Conservation (phyloP, 208 protist genomes). For the Acanthamoeba lenticulata region DNA sequence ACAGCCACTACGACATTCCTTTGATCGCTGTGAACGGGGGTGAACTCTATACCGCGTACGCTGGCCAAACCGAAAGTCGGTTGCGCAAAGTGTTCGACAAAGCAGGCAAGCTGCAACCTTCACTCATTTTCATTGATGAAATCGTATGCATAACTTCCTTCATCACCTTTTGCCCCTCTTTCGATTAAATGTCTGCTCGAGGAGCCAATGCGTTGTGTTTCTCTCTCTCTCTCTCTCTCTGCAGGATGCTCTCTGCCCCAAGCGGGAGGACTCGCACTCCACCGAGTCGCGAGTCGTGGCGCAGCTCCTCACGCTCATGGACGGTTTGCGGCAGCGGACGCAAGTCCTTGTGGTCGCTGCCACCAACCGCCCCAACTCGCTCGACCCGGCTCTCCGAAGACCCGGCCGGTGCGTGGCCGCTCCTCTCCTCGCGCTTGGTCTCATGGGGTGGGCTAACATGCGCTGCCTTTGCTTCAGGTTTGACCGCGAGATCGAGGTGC, state of each 20-base stretch:
- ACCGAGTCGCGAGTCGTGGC: conserved; percentile 73
- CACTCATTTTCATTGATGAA: conserved; percentile 77
- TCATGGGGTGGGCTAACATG: background rate
- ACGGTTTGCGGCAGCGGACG: conserved; percentile 8
- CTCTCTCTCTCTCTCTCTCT: background rate
- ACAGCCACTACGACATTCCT: conserved; percentile 21
- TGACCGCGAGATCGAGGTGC: conserved; percentile 78
- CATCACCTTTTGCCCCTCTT: background rate
- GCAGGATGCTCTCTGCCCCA: conserved; percentile 71
- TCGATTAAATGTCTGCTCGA: background rate
- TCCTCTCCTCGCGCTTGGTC: background rate
- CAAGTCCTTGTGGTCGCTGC: conserved; percentile 78
- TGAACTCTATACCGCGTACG: background rate
- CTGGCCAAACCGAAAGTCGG: conserved; percentile 11
- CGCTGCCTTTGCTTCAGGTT: conserved; percentile 48
- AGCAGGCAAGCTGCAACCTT: background rate
- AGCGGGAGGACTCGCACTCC: background rate
- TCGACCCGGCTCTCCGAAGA: conserved; percentile 80
- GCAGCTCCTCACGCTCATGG: conserved; percentile 77
- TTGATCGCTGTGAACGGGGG: background rate
- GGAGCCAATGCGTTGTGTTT: background rate
- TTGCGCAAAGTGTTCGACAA: conserved; percentile 67
- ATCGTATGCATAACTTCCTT: conserved; percentile 18
- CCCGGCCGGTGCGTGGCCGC: conserved; percentile 63
- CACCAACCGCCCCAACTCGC: conserved; percentile 78